Conservation (phyloP, 306 rosid genomes). For the Mimosa bimucronata region DNA sequence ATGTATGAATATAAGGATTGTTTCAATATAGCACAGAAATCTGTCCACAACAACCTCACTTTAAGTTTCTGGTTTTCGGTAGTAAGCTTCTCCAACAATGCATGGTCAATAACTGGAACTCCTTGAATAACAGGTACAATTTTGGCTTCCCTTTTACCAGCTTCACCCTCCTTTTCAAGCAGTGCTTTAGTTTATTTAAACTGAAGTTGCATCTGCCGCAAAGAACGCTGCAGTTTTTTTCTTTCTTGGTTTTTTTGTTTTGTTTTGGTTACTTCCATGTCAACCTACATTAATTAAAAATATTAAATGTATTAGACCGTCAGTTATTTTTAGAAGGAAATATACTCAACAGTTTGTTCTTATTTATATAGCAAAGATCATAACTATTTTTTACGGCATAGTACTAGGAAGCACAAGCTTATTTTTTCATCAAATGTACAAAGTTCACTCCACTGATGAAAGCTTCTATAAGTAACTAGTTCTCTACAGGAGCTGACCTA, state of each 20-base stretch:
- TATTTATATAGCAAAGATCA: too few relatives aligned
- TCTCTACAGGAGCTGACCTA: not conserved
- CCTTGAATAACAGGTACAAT: constrained; percentile 63
- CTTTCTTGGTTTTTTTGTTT: too few relatives aligned
- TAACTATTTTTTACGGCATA: not conserved
- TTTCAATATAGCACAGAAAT: constrained; percentile 23
- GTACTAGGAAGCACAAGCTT: constrained; percentile 7
- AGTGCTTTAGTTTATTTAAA: constrained; percentile 68
- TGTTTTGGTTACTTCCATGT: constrained; percentile 80
- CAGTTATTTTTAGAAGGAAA: constrained; percentile 22
- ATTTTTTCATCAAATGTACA: constrained; percentile 24
- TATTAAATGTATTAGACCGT: constrained; percentile 25
- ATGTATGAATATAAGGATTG: too few relatives aligned
- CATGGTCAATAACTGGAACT: constrained; percentile 83
- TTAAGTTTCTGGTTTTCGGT: constrained; percentile 82
- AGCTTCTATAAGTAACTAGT: not conserved
- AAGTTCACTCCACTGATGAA: constrained; percentile 6
- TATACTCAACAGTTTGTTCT: not conserved
- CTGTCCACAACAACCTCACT: constrained; percentile 51
- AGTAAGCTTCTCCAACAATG: constrained; percentile 71
- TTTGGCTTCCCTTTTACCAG: constrained; percentile 57
- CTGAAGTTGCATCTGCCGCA: constrained; percentile 74
- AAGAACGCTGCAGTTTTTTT: constrained; percentile 67
- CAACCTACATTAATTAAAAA: constrained; percentile 50
- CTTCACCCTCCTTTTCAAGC: constrained; percentile 70